These are phyloP conservation scores for Cordyceps javanica DNA, from an alignment of 2,329 filamentous ascomycete genomes.

Conservation along the genomic window DNA sequence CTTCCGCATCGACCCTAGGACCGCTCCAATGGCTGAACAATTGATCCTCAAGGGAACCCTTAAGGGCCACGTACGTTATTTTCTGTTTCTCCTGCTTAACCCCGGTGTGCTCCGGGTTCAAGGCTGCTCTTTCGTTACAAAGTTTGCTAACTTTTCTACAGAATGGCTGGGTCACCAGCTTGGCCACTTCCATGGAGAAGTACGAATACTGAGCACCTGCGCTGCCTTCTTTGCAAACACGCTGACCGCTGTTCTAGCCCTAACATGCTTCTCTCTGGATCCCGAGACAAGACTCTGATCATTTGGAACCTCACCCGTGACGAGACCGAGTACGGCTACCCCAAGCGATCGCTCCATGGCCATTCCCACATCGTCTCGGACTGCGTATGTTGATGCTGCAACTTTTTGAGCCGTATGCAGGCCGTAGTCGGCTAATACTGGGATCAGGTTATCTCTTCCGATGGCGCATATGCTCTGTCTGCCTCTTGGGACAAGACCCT, in stretches of 20 bases:
- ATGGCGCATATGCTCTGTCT: constrained; percentile 97
- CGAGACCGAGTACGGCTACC: constrained; percentile 96
- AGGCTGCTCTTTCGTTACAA: neutral
- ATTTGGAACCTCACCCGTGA: constrained; percentile 99
- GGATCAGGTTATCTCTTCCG: constrained; percentile 90
- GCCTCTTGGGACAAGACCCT: constrained; percentile 99
- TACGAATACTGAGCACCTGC: constrained; percentile 40
- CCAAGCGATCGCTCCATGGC: constrained; percentile 96
- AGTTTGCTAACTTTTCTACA: constrained; percentile 26
- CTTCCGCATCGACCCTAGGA: constrained; percentile 36
- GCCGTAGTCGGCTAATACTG: constrained; percentile 20
- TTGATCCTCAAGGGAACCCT: constrained; percentile 94
- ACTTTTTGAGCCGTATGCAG: neutral
- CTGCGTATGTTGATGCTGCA: constrained; percentile 67
- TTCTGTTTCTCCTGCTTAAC: constrained; percentile 19
- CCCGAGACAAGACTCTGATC: constrained; percentile 98
- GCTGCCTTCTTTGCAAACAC: neutral
- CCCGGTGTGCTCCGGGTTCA: neutral
- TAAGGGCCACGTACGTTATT: constrained; percentile 78
- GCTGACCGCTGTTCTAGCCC: constrained; percentile 51
- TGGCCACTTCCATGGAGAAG: constrained; percentile 99
- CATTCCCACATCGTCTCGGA: constrained; percentile 99
- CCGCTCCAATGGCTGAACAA: constrained; percentile 75
- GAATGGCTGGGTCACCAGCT: constrained; percentile 98
- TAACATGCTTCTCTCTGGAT: constrained; percentile 98